Conservation (phyloP, 495 filamentous ascomycete genomes). For the Friedmanniomyces simplex region DNA sequence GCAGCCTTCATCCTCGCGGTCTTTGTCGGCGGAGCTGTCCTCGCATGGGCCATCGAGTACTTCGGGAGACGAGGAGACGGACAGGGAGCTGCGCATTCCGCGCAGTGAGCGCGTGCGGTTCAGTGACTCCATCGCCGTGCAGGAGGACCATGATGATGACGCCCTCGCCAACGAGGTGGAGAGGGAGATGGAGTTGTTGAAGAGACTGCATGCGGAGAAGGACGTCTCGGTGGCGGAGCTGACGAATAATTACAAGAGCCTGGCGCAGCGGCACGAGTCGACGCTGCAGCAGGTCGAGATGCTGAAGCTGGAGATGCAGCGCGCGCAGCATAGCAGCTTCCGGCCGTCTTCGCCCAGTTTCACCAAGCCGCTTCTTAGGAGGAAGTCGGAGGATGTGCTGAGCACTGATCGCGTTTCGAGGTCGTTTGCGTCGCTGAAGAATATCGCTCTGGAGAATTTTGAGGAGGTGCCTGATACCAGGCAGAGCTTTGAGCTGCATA, state of each 20-base stretch:
- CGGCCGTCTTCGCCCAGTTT: constrained; percentile 44
- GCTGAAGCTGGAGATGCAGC: constrained; percentile 74
- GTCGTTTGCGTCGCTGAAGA: constrained; percentile 79
- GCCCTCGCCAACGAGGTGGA: constrained; percentile 4
- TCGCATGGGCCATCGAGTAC: constrained; percentile 73
- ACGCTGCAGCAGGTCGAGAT: constrained; percentile 78
- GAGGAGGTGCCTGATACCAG: constrained; percentile 69
- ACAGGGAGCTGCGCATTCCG: background rate
- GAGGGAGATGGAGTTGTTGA: constrained; percentile 62
- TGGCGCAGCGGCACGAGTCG: constrained; percentile 71
- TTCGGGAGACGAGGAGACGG: background rate
- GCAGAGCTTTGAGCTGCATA: constrained; percentile 85
- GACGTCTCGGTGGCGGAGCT: constrained; percentile 61
- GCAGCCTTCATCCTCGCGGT: constrained; percentile 81
- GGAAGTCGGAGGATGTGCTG: constrained; percentile 86
- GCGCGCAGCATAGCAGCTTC: constrained; percentile 43
- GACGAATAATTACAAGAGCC: constrained; percentile 63
- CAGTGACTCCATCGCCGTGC: constrained; percentile 25
- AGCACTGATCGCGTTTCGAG: constrained; percentile 85
- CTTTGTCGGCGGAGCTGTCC: constrained; percentile 92
- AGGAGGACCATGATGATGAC: constrained; percentile 21
- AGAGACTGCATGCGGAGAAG: constrained; percentile 60
- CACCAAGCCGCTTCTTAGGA: constrained; percentile 65
- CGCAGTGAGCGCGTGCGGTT: constrained; percentile 20
- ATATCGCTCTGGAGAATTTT: constrained; percentile 77